These are phyloP conservation scores for Aspergillus pseudoviridinutans DNA, from an alignment of 2,329 filamentous ascomycete species.

Conservation along the genomic window DNA sequence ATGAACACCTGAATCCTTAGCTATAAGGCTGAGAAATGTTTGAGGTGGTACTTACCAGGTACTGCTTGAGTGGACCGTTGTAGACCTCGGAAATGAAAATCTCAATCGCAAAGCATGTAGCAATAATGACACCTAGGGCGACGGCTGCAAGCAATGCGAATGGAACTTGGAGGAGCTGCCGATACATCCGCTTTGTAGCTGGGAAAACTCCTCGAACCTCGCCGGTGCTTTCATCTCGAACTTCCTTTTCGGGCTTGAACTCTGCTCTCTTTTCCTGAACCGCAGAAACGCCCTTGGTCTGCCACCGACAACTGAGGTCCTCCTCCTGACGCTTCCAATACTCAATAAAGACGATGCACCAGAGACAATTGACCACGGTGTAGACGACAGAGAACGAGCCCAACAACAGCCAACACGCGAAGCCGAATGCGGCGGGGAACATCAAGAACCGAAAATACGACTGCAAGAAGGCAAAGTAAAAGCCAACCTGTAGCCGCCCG, in stretches of 20 bases:
- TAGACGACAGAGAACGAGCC: constrained; percentile 83
- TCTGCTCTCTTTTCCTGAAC: constrained; percentile 75
- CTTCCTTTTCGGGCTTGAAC: constrained; percentile 74
- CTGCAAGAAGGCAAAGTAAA: constrained; percentile 94
- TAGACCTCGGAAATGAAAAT: constrained; percentile 97
- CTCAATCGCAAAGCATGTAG: constrained; percentile 87
- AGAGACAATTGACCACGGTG: constrained; percentile 72
- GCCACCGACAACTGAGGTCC: constrained; percentile 86
- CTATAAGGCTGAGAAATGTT: background rate
- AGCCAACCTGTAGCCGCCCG: constrained; percentile 60
- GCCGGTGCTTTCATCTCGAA: constrained; percentile 76
- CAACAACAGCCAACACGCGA: constrained; percentile 74
- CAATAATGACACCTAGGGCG: constrained; percentile 79
- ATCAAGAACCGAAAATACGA: constrained; percentile 87
- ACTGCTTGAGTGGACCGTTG: constrained; percentile 79
- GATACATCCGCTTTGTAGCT: constrained; percentile 68
- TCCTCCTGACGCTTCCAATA: constrained; percentile 94
- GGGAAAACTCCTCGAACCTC: constrained; percentile 76
- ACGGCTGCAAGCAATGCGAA: constrained; percentile 75
- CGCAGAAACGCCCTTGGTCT: constrained; percentile 77
- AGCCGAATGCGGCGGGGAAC: constrained; percentile 76
- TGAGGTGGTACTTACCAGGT: constrained; percentile 58
- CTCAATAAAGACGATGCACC: constrained; percentile 87
- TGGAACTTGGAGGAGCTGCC: constrained; percentile 80
- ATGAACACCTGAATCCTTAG: constrained; percentile 64